A percentile compares a stretch with the other conserved stretches of the same genome.
phyloP scores from a whole-genome alignment of 2,329 filamentous ascomycete species.

The Gyromitra esculenta region DNA sequence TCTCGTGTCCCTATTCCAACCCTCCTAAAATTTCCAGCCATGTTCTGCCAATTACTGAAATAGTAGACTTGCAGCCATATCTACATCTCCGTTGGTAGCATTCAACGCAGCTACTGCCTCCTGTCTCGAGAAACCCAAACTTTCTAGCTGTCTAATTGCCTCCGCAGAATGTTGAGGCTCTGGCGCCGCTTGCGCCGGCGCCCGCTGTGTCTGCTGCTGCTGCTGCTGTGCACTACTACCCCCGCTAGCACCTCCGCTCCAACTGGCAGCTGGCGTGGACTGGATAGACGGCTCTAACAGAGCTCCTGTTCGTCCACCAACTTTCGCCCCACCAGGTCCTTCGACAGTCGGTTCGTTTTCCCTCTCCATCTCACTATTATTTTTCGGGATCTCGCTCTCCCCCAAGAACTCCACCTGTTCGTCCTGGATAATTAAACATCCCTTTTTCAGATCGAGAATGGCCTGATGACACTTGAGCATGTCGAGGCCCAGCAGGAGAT shows the following conservation, averaged over 20 bases:
- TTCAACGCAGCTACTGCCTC: conserved; percentile 83
- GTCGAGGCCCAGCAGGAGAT: conserved; percentile 89
- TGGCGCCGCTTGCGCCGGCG: conserved; percentile 50
- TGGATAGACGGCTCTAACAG: conserved; percentile 67
- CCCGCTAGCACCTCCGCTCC: conserved; percentile 46
- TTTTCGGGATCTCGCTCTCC: conserved; percentile 93
- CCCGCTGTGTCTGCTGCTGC: conserved; percentile 45
- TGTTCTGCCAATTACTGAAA: conserved; percentile 61
- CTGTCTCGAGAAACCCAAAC: conserved; percentile 78
- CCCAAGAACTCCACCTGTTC: conserved; percentile 89
- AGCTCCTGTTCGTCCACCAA: conserved; percentile 83
- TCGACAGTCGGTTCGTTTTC: conserved; percentile 83
- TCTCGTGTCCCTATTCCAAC: conserved; percentile 11
- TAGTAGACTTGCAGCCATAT: conserved; percentile 84
- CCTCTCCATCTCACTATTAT: conserved; percentile 73
- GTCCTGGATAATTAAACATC: conserved; percentile 86
- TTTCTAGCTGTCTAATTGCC: conserved; percentile 77
- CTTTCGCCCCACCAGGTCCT: conserved; percentile 87
- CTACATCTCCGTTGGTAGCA: conserved; percentile 84
- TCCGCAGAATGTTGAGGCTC: conserved; percentile 64
- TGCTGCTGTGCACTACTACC: conserved; percentile 54
- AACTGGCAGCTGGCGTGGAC: conserved; percentile 58
- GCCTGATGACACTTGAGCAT: conserved; percentile 98
- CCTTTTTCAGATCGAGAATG: conserved; percentile 84
- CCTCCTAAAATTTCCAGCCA: not conserved